phyloP scores from a whole-genome alignment of 768 basidiomycete species.

The Rickenella mellea region DNA sequence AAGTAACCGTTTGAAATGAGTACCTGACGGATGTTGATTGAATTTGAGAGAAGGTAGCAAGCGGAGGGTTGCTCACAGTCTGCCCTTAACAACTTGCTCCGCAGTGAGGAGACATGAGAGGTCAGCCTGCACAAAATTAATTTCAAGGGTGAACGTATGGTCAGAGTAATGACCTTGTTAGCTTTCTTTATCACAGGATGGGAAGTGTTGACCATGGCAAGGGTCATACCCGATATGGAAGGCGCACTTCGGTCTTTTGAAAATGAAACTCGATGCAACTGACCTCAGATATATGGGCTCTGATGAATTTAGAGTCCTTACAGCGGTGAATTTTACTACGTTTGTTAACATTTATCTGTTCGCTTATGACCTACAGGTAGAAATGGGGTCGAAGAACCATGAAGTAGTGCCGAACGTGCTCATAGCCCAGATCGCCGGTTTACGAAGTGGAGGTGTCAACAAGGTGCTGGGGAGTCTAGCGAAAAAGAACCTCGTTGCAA shows the following conservation, averaged over 20 bases:
- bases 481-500: constrained; percentile 83
- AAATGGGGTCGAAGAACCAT: constrained; percentile 98
- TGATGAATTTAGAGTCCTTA: constrained; percentile 93
- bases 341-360: background rate
- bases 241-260: constrained; percentile 5
- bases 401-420: constrained; percentile 86
- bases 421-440: constrained; percentile 87
- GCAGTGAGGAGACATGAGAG: background rate
- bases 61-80: constrained; percentile 2
- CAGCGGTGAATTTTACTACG: constrained; percentile 49
- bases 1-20: constrained; percentile 13
- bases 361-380: constrained; percentile 46
- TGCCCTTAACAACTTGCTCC: constrained; percentile 8
- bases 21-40: constrained; percentile 1
- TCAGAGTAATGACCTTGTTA: constrained; percentile 21
- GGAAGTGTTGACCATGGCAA: background rate
- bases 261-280: constrained; percentile 90
- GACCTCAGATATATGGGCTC: constrained; percentile 87
- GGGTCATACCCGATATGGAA: background rate
- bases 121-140: background rate
- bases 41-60: background rate
- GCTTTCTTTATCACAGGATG: constrained; percentile 12
- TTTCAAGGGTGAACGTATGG: background rate
- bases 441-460: constrained; percentile 88
- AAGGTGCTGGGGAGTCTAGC: constrained; percentile 85